These are phyloP conservation scores for Saprolegnia diclina DNA, from an alignment of 352 stramenopile species.

Conservation along the genomic window DNA sequence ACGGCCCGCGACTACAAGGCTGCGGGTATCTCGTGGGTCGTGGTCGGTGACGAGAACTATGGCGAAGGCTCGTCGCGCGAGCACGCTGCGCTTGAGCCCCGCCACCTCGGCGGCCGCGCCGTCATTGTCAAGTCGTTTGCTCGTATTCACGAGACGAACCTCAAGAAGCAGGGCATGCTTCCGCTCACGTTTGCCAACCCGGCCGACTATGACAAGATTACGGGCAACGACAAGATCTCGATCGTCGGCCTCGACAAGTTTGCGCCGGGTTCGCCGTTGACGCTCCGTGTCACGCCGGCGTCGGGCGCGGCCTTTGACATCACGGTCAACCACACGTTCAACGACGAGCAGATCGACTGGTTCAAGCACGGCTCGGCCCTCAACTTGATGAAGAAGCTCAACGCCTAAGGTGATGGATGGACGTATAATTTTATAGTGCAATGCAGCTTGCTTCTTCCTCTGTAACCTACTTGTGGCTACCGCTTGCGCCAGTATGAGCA, in stretches of 20 bases:
- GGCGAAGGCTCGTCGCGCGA: constrained; percentile 89
- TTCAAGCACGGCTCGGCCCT: constrained; percentile 91
- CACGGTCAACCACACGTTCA: constrained; percentile 92
- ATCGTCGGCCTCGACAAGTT: constrained; percentile 85
- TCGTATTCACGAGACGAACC: constrained; percentile 93
- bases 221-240: constrained; percentile 87
- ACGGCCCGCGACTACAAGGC: constrained; percentile 90
- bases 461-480: too few species aligned
- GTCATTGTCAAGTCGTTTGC: constrained; percentile 93
- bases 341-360: constrained; percentile 93
- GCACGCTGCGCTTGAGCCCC: constrained; percentile 88
- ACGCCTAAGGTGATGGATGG: constrained; percentile 38
- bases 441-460: constrained; percentile 9
- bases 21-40: constrained; percentile 83
- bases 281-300: constrained; percentile 66
- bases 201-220: constrained; percentile 90
- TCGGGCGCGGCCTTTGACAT: constrained; percentile 76
- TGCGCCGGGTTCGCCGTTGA: constrained; percentile 81
- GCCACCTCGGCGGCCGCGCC: constrained; percentile 85
- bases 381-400: constrained; percentile 93
- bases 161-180: constrained; percentile 95
- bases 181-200: constrained; percentile 89
- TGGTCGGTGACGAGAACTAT: constrained; percentile 93
- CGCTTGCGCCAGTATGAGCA: constrained; percentile 6
- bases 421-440: constrained; percentile 36